Base-by-base conservation (phyloP, 306 rosid species). In the Lathyrus sativus region DNA sequence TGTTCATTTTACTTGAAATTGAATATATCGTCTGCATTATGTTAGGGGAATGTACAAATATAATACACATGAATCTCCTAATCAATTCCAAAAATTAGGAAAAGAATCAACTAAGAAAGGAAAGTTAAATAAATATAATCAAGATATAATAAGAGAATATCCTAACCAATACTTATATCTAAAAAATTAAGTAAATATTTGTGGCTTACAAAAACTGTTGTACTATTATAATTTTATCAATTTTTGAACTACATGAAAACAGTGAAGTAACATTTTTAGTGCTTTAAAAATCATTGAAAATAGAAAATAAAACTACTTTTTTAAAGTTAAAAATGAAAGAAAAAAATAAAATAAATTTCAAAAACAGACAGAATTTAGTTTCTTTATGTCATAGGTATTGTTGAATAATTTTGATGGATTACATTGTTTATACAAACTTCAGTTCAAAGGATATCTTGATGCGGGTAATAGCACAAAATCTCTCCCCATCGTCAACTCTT, bases 391-490 rank as follows among this genome's bases (percentile, higher is more conserved):
- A 71, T 62, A 15, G 45, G 38, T 33, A 56, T 74, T 13, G 19
- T 53, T 22, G 49, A 57, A 49, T 38, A 24, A 72, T 60, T 46
- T 19, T 68, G 22, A 57, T 67, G 48, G 58, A 35, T 17, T 68
- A 58, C 78, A 45, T 28, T 41, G 33, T 67, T 14, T 62, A 51
- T 46, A 39, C 22, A 63, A 60, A 41, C 69, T 76, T 75, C 87
- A 95, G 99, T 44, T 88, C 99, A 65, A 87, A 83, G 81, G 99
- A 95, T 81, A 83, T 95, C 68, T 86, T 95, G 87, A 88, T 88
- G 99, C 89, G 99, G 54, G 88, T 95, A 46, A 75, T 91, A 74
- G 86, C 96, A 41, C 99, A 81, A 70, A 83, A 82, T 77, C 86
- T 91, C 73, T 70, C 86, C 63, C 87, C 99, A 19, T 87, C 83